Conservation (phyloP, 768 basidiomycete genomes). For the Pleurotus tuber-regium region DNA sequence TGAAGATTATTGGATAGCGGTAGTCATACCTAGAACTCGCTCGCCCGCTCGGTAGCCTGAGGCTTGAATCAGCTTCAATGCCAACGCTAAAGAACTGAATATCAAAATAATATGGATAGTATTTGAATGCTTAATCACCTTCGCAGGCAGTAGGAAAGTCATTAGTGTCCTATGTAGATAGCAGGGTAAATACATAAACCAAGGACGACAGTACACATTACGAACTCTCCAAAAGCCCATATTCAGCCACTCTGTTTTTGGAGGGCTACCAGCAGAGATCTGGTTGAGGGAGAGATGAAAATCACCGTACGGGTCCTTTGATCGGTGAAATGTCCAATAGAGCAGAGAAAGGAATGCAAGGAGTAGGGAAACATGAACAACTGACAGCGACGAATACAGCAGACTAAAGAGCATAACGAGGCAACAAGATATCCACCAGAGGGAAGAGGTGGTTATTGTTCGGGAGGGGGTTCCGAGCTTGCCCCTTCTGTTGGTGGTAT, state of each 20-base stretch:
- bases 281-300: constrained; percentile 57
- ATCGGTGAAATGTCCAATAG: constrained; percentile 4
- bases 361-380: constrained; percentile 3
- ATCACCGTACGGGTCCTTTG: constrained; percentile 52
- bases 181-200: background rate
- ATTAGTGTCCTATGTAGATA: constrained; percentile 35
- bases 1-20: constrained; percentile 1
- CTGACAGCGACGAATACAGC: no score
- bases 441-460: no score
- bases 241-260: constrained; percentile 68
- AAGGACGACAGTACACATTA: background rate
- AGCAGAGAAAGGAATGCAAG: constrained; percentile 7
- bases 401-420: no score
- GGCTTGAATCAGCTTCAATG: constrained; percentile 45
- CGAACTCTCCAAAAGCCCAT: constrained; percentile 69
- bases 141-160: constrained; percentile 58
- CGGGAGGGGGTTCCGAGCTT: no score
- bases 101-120: background rate
- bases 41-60: constrained; percentile 39
- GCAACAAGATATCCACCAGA: no score
- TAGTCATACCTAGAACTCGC: constrained; percentile 48
- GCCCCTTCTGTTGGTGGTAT: no score
- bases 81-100: constrained; percentile 34
- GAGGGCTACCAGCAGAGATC: constrained; percentile 33
- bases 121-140: constrained; percentile 33